Evolutionary conservation across 140 eudicot genomes (phyloP).

Genomic region (Ambrosia hybrid): DNA sequence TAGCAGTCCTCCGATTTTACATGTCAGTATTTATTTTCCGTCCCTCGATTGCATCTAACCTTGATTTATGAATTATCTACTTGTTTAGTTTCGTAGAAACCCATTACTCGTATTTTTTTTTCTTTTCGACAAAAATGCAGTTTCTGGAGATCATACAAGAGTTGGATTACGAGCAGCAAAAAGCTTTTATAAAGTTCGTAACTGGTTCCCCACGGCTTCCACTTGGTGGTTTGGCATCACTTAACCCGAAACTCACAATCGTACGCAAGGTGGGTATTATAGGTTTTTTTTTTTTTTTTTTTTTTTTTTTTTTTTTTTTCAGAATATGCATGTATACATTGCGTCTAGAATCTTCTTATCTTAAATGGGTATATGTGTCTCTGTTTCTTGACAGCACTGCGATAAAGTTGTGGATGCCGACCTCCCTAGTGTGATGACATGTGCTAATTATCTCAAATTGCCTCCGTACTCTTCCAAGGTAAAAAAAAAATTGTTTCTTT

Average conservation of each 20-base stretch:
- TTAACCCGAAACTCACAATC: conserved; percentile 87
- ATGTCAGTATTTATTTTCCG: conserved; percentile 45
- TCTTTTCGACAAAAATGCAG: conserved; percentile 24
- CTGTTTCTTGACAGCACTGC: conserved; percentile 54
- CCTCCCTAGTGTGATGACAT: conserved; percentile 96
- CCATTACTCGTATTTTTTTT: background rate
- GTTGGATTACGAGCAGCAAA: conserved; percentile 62
- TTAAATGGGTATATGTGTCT: background rate
- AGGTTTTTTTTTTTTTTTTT: background rate
- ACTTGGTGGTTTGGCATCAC: conserved; percentile 89
- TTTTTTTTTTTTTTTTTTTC: background rate
- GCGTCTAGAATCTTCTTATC: background rate
- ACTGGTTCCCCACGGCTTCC: conserved; percentile 99
- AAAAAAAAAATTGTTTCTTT: background rate
- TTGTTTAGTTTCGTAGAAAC: background rate
- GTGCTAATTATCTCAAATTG: conserved; percentile 93
- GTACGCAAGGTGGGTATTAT: conserved; percentile 75
- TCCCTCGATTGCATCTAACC: background rate
- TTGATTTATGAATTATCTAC: background rate
- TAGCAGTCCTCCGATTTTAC: conserved; percentile 77
- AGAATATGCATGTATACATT: background rate
- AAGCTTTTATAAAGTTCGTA: conserved; percentile 84
- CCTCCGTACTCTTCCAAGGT: conserved; percentile 97
- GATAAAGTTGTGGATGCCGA: conserved; percentile 64
- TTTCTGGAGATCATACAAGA: conserved; percentile 75